phyloP scores from a whole-genome alignment of 1,284 basidiomycete species.

The Neonothopanus nambi region DNA sequence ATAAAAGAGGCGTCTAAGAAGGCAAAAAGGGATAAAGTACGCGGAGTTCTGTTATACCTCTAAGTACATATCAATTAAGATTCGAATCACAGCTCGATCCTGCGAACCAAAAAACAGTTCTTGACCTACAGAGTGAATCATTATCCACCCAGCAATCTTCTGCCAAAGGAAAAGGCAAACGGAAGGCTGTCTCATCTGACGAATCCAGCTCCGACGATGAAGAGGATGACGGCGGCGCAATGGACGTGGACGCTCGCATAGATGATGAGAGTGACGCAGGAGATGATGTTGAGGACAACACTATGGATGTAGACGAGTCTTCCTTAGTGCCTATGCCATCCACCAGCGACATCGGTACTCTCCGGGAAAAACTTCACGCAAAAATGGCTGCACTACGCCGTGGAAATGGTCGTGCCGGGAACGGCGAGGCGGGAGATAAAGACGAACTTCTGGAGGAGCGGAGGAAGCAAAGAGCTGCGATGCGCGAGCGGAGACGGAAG shows the following conservation, averaged over 20 bases:
- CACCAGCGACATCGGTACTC: slow-evolving; percentile 64
- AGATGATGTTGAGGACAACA: slow-evolving; percentile 26
- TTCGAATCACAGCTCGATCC: slow-evolving; percentile 74
- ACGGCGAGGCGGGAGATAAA: slow-evolving; percentile 55
- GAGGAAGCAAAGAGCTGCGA: slow-evolving; percentile 70
- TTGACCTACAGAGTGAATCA: slow-evolving; percentile 72
- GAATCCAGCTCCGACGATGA: slow-evolving; percentile 31
- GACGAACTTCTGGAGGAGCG: slow-evolving; percentile 84
- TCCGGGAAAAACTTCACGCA: slow-evolving; percentile 78
- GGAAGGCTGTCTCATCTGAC: slow-evolving; percentile 37
- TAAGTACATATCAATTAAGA: not conserved
- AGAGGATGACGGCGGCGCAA: slow-evolving; percentile 37
- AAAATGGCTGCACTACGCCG: slow-evolving; percentile 74
- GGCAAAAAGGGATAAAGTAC: slow-evolving; percentile 82
- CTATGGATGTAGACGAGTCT: slow-evolving; percentile 32
- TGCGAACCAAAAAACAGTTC: slow-evolving; percentile 79
- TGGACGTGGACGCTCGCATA: slow-evolving; percentile 40
- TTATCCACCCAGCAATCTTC: slow-evolving; percentile 28
- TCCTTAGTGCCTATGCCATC: slow-evolving; percentile 67
- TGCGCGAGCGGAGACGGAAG: slow-evolving; percentile 81
- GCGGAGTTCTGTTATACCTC: slow-evolving; percentile 18
- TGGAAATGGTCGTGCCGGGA: slow-evolving; percentile 30
- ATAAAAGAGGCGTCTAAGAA: slow-evolving; percentile 86
- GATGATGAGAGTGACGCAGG: slow-evolving; percentile 31
- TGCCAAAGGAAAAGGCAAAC: slow-evolving; percentile 35